Base-by-base conservation (phyloP, 2,329 filamentous ascomycete genomes). In the Fusarium incarnatum region DNA sequence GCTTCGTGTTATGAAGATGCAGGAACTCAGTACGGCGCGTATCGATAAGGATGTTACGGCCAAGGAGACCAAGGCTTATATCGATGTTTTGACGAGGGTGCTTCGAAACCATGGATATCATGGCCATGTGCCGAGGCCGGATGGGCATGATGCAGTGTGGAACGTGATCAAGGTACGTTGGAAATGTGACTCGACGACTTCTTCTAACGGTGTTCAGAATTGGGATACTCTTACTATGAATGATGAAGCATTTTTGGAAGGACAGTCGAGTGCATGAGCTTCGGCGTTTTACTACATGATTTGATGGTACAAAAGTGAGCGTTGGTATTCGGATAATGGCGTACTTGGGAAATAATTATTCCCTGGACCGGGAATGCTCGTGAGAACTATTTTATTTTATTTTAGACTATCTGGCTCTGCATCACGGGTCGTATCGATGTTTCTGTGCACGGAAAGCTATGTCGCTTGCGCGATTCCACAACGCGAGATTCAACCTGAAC, bases 111-210 rank as follows among this genome's bases (percentile, higher is more conserved):
- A 12, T 37, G 18, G 34, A 2, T 37, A 7, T 12, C 10, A 37
- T n/a, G 34, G 34, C 0, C 3, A n/a, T 12, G 3, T 1, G 18
- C 34, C 18, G 10, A n/a, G 34, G 10, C 34, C 2, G 6, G 18
- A 12, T 12, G 34, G 34, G 5, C n/a, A 37, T 12, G 34, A 37
- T 12, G 13, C 1, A 0, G 16, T 20, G 6, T n/a, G 18, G 32
- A 15, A 25, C 1, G 25, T 52, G 18, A 52, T 40, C 2, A 27
- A 52, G 32, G 48, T 40, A 52, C 1, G 48, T 16, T 3, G 6
- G 4, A 9, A 3, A 1, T 5, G n/a, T n/a, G n/a, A n/a, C n/a
- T n/a, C n/a, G n/a, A n/a, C n/a, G n/a, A n/a, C n/a, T n/a, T n/a
- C n/a, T n/a, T 11, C 48, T 52, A 20, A 41, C 3, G 3, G 3